Evolutionary conservation across 2,329 filamentous ascomycete species (phyloP).

Genomic region (Cladosporium velox): DNA sequence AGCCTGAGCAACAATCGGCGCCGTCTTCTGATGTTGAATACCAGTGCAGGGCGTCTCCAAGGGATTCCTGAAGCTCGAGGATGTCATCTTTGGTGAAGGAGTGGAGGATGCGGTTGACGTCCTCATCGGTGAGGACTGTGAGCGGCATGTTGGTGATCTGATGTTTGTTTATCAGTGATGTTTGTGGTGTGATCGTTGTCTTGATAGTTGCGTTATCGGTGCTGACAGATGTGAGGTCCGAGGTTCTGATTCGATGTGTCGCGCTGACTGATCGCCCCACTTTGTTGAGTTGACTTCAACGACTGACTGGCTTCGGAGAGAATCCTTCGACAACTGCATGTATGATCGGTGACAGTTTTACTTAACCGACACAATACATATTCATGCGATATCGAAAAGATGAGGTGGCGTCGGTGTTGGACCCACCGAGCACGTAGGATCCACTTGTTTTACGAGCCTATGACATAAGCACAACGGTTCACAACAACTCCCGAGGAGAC

Average conservation of each 20-base stretch:
- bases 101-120: constrained; percentile 58
- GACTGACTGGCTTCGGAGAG: background rate
- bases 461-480: background rate
- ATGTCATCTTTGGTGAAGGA: constrained; percentile 60
- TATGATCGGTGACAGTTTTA: background rate
- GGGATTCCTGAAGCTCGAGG: constrained; percentile 56
- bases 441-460: background rate
- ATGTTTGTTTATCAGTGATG: background rate
- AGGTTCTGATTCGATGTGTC: background rate
- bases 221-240: constrained; percentile 4
- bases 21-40: constrained; percentile 64
- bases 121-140: constrained; percentile 59
- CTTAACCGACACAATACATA: background rate
- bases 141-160: constrained; percentile 54
- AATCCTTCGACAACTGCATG: background rate
- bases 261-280: constrained; percentile 9
- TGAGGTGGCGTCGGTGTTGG: background rate
- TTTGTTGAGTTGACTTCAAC: background rate
- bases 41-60: constrained; percentile 63
- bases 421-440: background rate
- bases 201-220: background rate
- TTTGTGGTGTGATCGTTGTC: background rate
- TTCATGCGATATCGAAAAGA: background rate
- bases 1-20: constrained; percentile 59
- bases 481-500: background rate